Percentiles rank a stretch among this genome's conserved stretches.
phyloP scores from a whole-genome alignment of 1,139 yeast species.

The Pneumocystis jirovecii region DNA sequence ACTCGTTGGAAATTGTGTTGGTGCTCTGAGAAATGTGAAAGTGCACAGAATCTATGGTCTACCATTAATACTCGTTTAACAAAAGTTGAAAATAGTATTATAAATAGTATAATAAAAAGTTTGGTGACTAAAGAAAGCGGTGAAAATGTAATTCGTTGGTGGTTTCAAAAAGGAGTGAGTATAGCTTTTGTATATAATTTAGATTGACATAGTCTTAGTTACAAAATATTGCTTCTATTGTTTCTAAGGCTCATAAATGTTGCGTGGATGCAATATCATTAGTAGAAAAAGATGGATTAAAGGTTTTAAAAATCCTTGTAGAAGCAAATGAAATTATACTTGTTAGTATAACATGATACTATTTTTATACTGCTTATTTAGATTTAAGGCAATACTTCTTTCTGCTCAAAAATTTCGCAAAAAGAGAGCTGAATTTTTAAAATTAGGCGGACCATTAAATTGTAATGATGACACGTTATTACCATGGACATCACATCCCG shows the following conservation, averaged over 20 bases:
- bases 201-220: conserved; percentile 1
- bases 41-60: conserved; percentile 39
- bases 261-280: conserved; percentile 9
- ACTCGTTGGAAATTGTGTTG: conserved; percentile 30
- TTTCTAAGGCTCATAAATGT: conserved; percentile 9
- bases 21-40: conserved; percentile 42
- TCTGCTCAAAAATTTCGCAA: conserved; percentile 19
- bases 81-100: conserved; percentile 4
- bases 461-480: conserved; percentile 1
- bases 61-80: conserved; percentile 20
- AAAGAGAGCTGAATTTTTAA: conserved; percentile 2
- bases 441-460: background rate
- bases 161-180: conserved; percentile 9
- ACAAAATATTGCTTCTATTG: conserved; percentile 12
- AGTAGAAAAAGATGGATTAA: conserved; percentile 7
- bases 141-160: conserved; percentile 10
- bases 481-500: conserved; percentile 24
- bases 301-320: conserved; percentile 9
- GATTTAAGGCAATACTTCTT: conserved; percentile 15
- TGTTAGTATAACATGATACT: conserved; percentile 1
- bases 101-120: conserved; percentile 9
- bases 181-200: background rate
- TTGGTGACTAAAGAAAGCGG: background rate
- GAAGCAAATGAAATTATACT: conserved; percentile 22
- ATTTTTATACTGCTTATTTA: background rate